phyloP scores from a whole-genome alignment of 2,329 filamentous ascomycete genomes.

The Raffaelea deltoideospora region DNA sequence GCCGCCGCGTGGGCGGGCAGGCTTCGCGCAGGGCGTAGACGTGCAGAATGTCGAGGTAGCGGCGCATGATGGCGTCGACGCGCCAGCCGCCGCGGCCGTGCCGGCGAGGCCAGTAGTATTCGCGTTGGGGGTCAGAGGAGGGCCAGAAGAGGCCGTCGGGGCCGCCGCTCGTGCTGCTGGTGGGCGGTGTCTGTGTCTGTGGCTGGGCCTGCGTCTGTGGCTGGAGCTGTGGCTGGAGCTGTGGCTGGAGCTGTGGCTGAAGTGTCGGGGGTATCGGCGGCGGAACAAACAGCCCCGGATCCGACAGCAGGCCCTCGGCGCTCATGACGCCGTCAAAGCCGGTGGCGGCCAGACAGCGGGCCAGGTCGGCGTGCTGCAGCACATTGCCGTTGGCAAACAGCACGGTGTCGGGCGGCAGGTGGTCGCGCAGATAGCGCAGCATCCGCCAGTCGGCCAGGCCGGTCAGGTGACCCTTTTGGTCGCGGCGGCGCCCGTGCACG shows the following conservation, averaged over 20 bases:
- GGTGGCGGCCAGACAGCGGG: slow-evolving; percentile 63
- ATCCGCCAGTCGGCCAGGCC: slow-evolving; percentile 86
- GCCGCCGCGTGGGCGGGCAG: slow-evolving; percentile 49
- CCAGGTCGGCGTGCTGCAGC: slow-evolving; percentile 63
- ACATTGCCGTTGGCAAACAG: slow-evolving; percentile 97
- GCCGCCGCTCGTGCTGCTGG: background rate
- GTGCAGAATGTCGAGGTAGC: slow-evolving; percentile 86
- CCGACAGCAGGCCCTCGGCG: slow-evolving; percentile 86
- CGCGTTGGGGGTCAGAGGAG: slow-evolving; percentile 32
- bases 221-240: no score
- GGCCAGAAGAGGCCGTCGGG: slow-evolving; percentile 4
- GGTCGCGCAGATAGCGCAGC: slow-evolving; percentile 68
- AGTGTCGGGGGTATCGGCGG: slow-evolving; percentile 35
- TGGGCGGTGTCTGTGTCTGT: background rate
- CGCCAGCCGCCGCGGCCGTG: slow-evolving; percentile 69
- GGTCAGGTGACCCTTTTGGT: slow-evolving; percentile 93
- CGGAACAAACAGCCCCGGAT: slow-evolving; percentile 71
- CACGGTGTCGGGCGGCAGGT: slow-evolving; percentile 72
- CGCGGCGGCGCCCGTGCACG: slow-evolving; percentile 73
- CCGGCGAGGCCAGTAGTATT: slow-evolving; percentile 79
- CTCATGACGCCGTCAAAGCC: slow-evolving; percentile 91
- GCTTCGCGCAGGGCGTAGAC: slow-evolving; percentile 53
- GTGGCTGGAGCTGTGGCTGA: no score
- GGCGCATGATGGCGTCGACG: slow-evolving; percentile 71
- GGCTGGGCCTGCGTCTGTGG: no score